phyloP scores from a whole-genome alignment of 208 protist genomes.

The Wallacemonas sp. region DNA sequence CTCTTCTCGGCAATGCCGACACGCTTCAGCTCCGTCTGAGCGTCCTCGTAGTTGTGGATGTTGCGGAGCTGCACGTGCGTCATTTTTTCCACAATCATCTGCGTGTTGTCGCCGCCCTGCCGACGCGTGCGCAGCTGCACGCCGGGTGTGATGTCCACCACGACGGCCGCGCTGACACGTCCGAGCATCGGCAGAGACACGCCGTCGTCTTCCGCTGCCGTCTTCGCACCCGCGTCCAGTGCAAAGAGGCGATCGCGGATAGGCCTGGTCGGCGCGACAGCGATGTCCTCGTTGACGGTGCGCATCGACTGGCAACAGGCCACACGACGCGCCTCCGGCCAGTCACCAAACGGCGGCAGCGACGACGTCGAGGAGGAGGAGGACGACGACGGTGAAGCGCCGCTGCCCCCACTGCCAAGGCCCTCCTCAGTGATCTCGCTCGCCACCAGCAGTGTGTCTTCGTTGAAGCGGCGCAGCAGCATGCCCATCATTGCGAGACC shows the following conservation, averaged over 20 bases:
- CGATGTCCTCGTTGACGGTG: slow-evolving; percentile 56
- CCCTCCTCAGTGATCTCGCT: not conserved
- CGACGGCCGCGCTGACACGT: slow-evolving; percentile 61
- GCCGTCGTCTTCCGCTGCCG: no score
- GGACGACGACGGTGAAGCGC: no score
- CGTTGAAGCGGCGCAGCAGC: slow-evolving; percentile 80
- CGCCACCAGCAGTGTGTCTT: slow-evolving; percentile 41
- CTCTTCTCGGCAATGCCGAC: slow-evolving; percentile 57
- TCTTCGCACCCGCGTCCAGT: not conserved
- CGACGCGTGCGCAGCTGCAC: slow-evolving; percentile 16
- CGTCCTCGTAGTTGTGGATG: slow-evolving; percentile 59
- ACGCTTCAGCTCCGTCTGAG: slow-evolving; percentile 42
- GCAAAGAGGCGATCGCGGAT: slow-evolving; percentile 52
- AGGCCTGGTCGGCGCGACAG: slow-evolving; percentile 44
- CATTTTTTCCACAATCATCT: slow-evolving; percentile 63
- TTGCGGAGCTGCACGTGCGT: slow-evolving; percentile 38
- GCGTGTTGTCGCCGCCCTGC: slow-evolving; percentile 12
- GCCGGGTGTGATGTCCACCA: slow-evolving; percentile 81
- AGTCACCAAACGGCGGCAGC: slow-evolving; percentile 24
- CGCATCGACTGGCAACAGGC: slow-evolving; percentile 48
- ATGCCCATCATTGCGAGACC: slow-evolving; percentile 68
- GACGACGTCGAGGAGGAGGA: not conserved
- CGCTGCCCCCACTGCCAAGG: slow-evolving; percentile 16
- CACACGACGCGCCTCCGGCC: slow-evolving; percentile 23
- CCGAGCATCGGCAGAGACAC: slow-evolving; percentile 28